phyloP scores from a whole-genome alignment of 2,329 filamentous ascomycete species.

The Pyrenophora seminiperda region DNA sequence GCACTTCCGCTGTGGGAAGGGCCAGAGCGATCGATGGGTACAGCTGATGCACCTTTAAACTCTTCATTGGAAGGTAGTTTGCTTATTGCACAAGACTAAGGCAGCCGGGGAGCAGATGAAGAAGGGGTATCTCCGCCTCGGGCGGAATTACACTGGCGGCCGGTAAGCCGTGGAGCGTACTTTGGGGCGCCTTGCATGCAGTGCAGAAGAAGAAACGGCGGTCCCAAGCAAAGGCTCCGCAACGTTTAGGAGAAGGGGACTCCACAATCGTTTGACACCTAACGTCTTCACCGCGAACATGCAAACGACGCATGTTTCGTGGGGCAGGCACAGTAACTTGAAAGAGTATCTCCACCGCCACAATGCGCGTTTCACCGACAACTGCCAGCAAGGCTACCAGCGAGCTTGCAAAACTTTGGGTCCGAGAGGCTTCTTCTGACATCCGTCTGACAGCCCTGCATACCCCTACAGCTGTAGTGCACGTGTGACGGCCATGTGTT shows the following conservation, averaged over 20 bases:
- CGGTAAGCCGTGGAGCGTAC: not conserved
- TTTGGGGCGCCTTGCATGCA: not conserved
- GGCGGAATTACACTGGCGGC: not conserved
- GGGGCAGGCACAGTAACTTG: not conserved
- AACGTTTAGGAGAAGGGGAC: slow-evolving; percentile 1
- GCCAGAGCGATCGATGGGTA: not conserved
- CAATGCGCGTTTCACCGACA: slow-evolving; percentile 8
- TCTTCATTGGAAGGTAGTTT: not conserved
- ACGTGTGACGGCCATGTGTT: slow-evolving; percentile 7
- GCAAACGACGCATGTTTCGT: slow-evolving; percentile 10
- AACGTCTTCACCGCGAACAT: slow-evolving; percentile 10
- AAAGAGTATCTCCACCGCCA: not conserved
- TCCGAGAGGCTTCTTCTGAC: slow-evolving; percentile 8
- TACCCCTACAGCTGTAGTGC: slow-evolving; percentile 7
- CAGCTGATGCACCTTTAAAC: not conserved
- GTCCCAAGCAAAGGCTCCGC: slow-evolving; percentile 5
- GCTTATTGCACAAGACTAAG: too few species aligned
- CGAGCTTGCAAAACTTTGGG: slow-evolving; percentile 6
- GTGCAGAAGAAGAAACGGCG: slow-evolving; percentile 1
- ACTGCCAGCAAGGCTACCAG: not conserved
- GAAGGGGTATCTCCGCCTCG: too few species aligned
- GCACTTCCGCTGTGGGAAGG: not conserved
- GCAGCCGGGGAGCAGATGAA: too few species aligned
- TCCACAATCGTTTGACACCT: slow-evolving; percentile 6
- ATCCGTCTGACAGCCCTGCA: slow-evolving; percentile 12